Evolutionary conservation across 2,329 filamentous ascomycete genomes (phyloP).

Genomic region (Beauveria asiatica): DNA sequence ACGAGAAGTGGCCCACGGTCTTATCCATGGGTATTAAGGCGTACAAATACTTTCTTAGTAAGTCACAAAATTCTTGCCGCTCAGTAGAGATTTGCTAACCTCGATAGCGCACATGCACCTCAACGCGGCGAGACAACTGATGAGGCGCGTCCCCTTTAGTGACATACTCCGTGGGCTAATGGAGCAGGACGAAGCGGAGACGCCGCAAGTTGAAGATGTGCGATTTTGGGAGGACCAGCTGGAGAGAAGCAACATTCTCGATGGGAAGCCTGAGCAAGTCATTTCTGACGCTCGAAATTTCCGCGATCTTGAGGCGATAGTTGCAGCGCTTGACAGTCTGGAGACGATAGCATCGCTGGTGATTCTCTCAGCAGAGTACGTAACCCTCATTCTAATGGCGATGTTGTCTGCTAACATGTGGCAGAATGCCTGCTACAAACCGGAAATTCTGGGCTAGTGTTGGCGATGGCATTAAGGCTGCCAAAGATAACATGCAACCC

Average conservation of each 20-base stretch:
- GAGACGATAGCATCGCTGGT: slow-evolving; percentile 56
- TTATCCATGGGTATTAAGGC: slow-evolving; percentile 61
- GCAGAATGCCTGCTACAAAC: slow-evolving; percentile 24
- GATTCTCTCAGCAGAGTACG: slow-evolving; percentile 44
- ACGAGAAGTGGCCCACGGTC: slow-evolving; percentile 62
- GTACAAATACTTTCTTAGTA: slow-evolving; percentile 80
- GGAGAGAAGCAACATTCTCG: slow-evolving; percentile 26
- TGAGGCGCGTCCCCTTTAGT: slow-evolving; percentile 41
- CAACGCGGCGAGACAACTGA: slow-evolving; percentile 45
- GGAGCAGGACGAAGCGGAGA: slow-evolving; percentile 25
- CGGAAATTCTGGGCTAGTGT: slow-evolving; percentile 47
- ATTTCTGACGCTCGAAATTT: slow-evolving; percentile 51
- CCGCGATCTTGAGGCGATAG: slow-evolving; percentile 60
- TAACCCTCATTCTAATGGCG: slow-evolving; percentile 8
- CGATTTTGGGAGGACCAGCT: slow-evolving; percentile 32
- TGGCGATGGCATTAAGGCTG: slow-evolving; percentile 42
- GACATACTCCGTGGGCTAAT: slow-evolving; percentile 37
- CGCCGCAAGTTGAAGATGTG: slow-evolving; percentile 29
- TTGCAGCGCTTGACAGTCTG: slow-evolving; percentile 56
- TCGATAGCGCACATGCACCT: slow-evolving; percentile 39
- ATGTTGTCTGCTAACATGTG: slow-evolving; percentile 19
- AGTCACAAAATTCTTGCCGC: slow-evolving; percentile 28
- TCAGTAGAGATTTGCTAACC: slow-evolving; percentile 2
- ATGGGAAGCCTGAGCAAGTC: slow-evolving; percentile 33
- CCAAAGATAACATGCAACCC: slow-evolving; percentile 49